Percentiles rank a stretch among this genome's conserved stretches.
phyloP scores from a whole-genome alignment of 2,329 filamentous ascomycete species.

The Daldinia sp. region DNA sequence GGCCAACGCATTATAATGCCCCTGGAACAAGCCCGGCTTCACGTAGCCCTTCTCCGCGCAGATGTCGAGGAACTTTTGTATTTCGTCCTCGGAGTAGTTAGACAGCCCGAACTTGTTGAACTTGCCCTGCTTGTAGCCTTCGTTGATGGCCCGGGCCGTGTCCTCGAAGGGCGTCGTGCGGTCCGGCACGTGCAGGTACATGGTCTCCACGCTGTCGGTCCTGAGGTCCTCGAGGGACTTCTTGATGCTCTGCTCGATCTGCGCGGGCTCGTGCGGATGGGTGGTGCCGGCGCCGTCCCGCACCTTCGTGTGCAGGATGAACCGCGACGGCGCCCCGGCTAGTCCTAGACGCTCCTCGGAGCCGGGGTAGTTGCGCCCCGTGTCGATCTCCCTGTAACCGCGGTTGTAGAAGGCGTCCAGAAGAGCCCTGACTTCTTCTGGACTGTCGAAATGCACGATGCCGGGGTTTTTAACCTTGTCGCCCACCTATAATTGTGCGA shows the following conservation, averaged over 20 bases:
- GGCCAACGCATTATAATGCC: conserved; percentile 61
- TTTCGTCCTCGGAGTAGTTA: conserved; percentile 60
- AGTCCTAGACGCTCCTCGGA: not conserved
- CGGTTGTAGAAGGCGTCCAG: conserved; percentile 8
- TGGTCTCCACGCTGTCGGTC: conserved; percentile 1
- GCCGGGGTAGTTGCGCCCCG: not conserved
- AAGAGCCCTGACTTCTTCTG: conserved; percentile 1
- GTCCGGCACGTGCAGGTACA: conserved; percentile 58
- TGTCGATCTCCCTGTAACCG: conserved; percentile 1
- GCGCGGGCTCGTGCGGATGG: not conserved
- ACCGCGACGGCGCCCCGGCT: conserved; percentile 1
- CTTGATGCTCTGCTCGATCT: conserved; percentile 6
- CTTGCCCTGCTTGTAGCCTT: conserved; percentile 50
- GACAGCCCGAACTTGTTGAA: conserved; percentile 59
- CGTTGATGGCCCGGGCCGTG: conserved; percentile 56
- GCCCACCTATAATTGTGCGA: not conserved
- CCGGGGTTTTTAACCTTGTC: not conserved
- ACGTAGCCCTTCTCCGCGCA: conserved; percentile 58
- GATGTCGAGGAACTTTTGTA: conserved; percentile 57
- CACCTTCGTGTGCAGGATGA: not conserved
- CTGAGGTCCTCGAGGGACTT: not conserved
- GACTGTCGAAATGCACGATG: not conserved
- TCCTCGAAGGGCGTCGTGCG: conserved; percentile 58
- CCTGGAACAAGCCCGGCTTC: conserved; percentile 61
- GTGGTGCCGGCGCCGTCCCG: not conserved